A percentile compares a stretch with the other conserved stretches of the same genome.
Evolutionary conservation across 768 basidiomycete species (phyloP).

Genomic region (Crassisporium funariophilum): DNA sequence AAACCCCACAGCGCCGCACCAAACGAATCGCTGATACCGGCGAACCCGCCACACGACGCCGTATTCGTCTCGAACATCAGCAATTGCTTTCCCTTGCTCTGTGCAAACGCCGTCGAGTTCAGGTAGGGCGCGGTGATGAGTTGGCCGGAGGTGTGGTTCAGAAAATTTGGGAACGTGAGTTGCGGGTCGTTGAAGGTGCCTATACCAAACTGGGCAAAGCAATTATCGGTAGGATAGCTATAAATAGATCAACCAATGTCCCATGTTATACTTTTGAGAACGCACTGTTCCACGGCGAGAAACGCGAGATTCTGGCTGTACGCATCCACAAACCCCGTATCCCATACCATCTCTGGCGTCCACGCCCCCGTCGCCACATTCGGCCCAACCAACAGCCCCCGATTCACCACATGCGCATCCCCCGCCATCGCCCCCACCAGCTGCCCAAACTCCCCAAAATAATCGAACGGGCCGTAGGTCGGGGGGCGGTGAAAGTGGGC

Average conservation of each 20-base stretch:
- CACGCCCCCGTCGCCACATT: conserved; percentile 52
- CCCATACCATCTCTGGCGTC: conserved; percentile 54
- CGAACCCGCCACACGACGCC: conserved; percentile 69
- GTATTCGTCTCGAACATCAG: conserved; percentile 76
- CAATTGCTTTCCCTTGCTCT: conserved; percentile 44
- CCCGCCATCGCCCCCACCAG: conserved; percentile 47
- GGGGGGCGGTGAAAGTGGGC: conserved; percentile 39
- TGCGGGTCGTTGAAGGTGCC: conserved; percentile 48
- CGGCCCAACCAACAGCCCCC: conserved; percentile 59
- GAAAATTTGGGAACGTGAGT: conserved; percentile 54
- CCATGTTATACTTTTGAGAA: no score
- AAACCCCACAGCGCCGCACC: conserved; percentile 65
- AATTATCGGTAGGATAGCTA: conserved; percentile 67
- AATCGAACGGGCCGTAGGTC: conserved; percentile 47
- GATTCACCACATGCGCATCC: conserved; percentile 35
- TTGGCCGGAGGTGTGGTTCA: conserved; percentile 60
- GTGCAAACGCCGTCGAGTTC: conserved; percentile 47
- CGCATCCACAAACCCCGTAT: conserved; percentile 52
- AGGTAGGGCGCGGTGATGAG: conserved; percentile 54
- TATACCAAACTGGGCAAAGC: conserved; percentile 48
- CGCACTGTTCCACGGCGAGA: conserved; percentile 62
- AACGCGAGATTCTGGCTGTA: conserved; percentile 42
- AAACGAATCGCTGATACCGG: conserved; percentile 63
- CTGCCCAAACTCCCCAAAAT: conserved; percentile 53
- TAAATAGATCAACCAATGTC: conserved; percentile 32